Evolutionary conservation across 805 yeast species (phyloP), one percentile per base, ranked within the genome.

Genomic region (Yarrowia phangngaensis): DNA sequence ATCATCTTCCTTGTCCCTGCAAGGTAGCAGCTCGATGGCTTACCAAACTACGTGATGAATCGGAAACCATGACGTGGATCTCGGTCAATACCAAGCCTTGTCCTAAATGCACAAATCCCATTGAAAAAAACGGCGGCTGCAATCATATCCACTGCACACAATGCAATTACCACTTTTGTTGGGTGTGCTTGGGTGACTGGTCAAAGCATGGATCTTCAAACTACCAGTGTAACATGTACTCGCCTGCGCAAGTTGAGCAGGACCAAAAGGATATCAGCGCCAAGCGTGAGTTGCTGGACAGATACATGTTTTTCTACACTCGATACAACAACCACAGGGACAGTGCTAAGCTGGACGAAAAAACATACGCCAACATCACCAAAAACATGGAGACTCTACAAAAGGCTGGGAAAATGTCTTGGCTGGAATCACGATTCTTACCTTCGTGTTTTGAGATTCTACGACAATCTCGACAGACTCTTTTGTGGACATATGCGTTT

Each of bases 111-210:
- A 68, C 69, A 8, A 69, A 87, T 1, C 70, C 79, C 20, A 92
- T 90, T 54, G 97, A 92, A 61, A 88, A 90, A 59, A 84, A 84
- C 61, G 97, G 97, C 16, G 98, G 98, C 0, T 92, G 98, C 67
- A 90, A 90, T 65, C 98, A 92, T 66, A 90, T 92, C 95, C 74
- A 79, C 1, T 92, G 98, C 64, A 70, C 76, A 3, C 80, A 78
- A 52, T 92, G 98, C 64, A 60, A 63, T 9, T 66, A 76, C 62
- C 85, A 89, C 61, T 92, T 88, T 61, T 92, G 98, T 64, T 92
- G 98, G 98, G 79, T 89, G 29, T 92, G 98, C 64, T 62, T 77
- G 53, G 80, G 80, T 3, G 74, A 70, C 24, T 90, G 98, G 98
- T 58, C 62, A 0, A 66, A 65, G 12, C 97, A 90, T 66, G 79